These are phyloP conservation scores for Moesziomyces globuligerus DNA, from an alignment of 1,284 basidiomycete species.

Conservation along the genomic window DNA sequence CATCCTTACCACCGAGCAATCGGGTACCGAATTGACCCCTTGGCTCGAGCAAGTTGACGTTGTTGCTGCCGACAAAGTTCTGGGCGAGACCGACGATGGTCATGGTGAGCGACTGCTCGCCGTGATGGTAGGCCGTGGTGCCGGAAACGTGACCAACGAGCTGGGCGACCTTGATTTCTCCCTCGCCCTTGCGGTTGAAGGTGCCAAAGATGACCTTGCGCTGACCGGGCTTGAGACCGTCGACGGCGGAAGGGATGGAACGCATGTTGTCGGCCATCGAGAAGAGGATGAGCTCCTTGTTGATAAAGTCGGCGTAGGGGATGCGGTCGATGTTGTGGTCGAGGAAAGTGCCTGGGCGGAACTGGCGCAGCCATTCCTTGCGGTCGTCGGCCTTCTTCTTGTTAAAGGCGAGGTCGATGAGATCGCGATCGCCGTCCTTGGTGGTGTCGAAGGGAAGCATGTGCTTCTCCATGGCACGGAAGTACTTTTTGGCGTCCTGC, in stretches of 20 bases:
- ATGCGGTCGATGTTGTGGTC: slow-evolving; percentile 89
- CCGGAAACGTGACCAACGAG: slow-evolving; percentile 94
- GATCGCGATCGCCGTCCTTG: slow-evolving; percentile 82
- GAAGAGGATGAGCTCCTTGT: slow-evolving; percentile 97
- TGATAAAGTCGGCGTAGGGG: slow-evolving; percentile 93
- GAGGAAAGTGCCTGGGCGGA: slow-evolving; percentile 95
- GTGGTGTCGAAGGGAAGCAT: slow-evolving; percentile 89
- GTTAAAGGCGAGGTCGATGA: slow-evolving; percentile 98
- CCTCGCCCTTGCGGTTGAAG: slow-evolving; percentile 92
- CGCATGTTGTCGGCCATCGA: slow-evolving; percentile 98
- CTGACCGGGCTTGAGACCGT: slow-evolving; percentile 98
- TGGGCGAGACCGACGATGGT: slow-evolving; percentile 97
- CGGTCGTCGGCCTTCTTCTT: slow-evolving; percentile 99
- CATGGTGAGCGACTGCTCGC: slow-evolving; percentile 83
- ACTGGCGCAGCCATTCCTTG: slow-evolving; percentile 96
- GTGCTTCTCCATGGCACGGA: slow-evolving; percentile 89
- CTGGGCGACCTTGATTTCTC: slow-evolving; percentile 96
- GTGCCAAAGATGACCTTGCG: slow-evolving; percentile 95
- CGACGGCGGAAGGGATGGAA: slow-evolving; percentile 84
- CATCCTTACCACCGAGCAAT: slow-evolving; percentile 71
- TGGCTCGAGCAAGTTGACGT: slow-evolving; percentile 87
- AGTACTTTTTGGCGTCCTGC: slow-evolving; percentile 90
- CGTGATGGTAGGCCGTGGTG: slow-evolving; percentile 96
- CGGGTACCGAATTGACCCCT: slow-evolving; percentile 94
- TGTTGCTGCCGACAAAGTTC: slow-evolving; percentile 94